Conservation (phyloP, 2,329 filamentous ascomycete species). For the Arthrobotrys conoides region DNA sequence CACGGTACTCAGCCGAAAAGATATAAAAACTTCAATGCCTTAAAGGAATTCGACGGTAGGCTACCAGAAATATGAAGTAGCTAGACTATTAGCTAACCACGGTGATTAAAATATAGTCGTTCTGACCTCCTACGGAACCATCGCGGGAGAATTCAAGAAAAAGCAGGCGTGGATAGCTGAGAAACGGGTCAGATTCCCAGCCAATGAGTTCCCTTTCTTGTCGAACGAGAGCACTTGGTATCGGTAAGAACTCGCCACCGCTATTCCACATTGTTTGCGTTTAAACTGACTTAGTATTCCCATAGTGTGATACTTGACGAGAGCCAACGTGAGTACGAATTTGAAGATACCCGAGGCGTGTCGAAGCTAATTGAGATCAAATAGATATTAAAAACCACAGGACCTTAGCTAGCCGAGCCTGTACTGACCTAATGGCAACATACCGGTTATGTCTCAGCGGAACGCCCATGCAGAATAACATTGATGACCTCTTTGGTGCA, state of each 20-base stretch:
- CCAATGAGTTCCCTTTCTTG: slow-evolving; percentile 52
- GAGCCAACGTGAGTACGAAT: slow-evolving; percentile 71
- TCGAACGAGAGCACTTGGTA: slow-evolving; percentile 51
- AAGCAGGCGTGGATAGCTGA: slow-evolving; percentile 71
- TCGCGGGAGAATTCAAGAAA: slow-evolving; percentile 77
- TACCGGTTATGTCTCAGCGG: slow-evolving; percentile 83
- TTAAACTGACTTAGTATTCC: slow-evolving; percentile 74
- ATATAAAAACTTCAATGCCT: slow-evolving; percentile 72
- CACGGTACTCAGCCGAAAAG: slow-evolving; percentile 74
- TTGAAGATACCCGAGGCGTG: neutral
- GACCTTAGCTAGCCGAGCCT: slow-evolving; percentile 75
- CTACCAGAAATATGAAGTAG: neutral
- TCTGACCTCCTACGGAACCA: slow-evolving; percentile 82
- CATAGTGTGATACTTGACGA: slow-evolving; percentile 83
- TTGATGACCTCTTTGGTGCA: slow-evolving; percentile 82
- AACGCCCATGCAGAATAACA: slow-evolving; percentile 89
- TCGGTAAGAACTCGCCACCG: slow-evolving; percentile 16
- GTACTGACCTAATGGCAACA: slow-evolving; percentile 72
- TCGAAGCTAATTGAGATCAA: slow-evolving; percentile 11
- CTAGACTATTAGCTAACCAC: neutral
- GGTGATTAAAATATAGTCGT: slow-evolving; percentile 70
- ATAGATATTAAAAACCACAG: slow-evolving; percentile 80
- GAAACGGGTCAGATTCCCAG: slow-evolving; percentile 37
- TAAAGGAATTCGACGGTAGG: slow-evolving; percentile 75
- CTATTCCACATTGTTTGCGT: slow-evolving; percentile 70